Base-by-base conservation (phyloP, 2,329 filamentous ascomycete species). In the Knoxdaviesia proteae region DNA sequence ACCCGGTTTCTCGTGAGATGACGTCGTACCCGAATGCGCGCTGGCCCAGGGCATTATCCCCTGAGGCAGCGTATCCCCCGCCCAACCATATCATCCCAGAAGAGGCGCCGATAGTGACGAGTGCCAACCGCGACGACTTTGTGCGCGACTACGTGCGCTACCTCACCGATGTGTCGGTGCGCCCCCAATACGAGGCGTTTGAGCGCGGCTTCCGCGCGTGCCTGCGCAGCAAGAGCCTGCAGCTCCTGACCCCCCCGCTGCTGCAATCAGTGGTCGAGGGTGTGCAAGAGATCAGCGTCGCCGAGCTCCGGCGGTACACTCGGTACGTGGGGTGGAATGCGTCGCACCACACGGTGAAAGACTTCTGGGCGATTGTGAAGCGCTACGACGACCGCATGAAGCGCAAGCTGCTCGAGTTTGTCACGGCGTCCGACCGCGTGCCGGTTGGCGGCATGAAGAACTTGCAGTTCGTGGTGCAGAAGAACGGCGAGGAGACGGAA, bases 401-500 rank as follows among this genome's bases (percentile, higher is more conserved):
- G 58, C 71, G 76, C 42, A 75, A 74, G 51, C 62, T 98, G 34
- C 67, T 98, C 33, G 86, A 94, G 56, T 98, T 98, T 53, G 87
- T 98, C 32, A 98, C 90, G 9, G 88, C 88, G 0, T 88, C 79
- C 51, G 87, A 94, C 54, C 72, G 90, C 2, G 73, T 96, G 2
- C 90, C 90, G 0, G 82, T 94, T 0, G 86, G 83, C 20, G 90
- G 90, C 3, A 75, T 87, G 53, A 71, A 73, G 48, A 84, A 81
- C 51, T 63, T 96, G 39, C 77, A 81, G 52, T 96, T 96, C 57
- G 73, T 83, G 9, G 69, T 98, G 38, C 80, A 88, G 58, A 76
- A 72, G 52, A 84, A 86, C 53, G 76, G 82, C 10, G 67, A 76
- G 43, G 79, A 71, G 49, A 61, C 67, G 6, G 61, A 63, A 2